These are phyloP conservation scores for Leccinum variicolor DNA, from an alignment of 768 basidiomycete species.

Conservation along the genomic window DNA sequence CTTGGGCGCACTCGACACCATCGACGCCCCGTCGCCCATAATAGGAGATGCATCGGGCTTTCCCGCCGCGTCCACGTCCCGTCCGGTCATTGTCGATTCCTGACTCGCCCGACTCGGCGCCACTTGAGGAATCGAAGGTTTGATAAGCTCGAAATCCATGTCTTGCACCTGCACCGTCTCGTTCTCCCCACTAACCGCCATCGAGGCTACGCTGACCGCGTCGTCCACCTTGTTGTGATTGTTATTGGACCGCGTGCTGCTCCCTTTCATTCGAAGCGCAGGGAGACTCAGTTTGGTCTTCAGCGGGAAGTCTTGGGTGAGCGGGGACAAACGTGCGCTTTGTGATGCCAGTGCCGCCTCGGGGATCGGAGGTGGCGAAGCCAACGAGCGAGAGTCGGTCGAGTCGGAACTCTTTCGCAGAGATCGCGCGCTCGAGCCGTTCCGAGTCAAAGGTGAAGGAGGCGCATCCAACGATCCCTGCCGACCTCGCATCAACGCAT, in stretches of 20 bases:
- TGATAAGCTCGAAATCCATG: conserved; percentile 77
- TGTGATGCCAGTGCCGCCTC: conserved; percentile 35
- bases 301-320: conserved; percentile 35
- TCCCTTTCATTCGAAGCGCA: conserved; percentile 49
- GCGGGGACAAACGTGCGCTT: conserved; percentile 21
- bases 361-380: conserved; percentile 39
- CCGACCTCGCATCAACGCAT: conserved; percentile 8
- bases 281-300: conserved; percentile 68
- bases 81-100: conserved; percentile 44
- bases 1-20: conserved; percentile 32
- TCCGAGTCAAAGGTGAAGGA: conserved; percentile 2
- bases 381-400: conserved; percentile 32
- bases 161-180: conserved; percentile 74
- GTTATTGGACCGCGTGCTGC: conserved; percentile 4
- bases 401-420: conserved; percentile 25
- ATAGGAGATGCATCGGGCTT: conserved; percentile 19
- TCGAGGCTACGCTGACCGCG: conserved; percentile 23
- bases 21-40: conserved; percentile 42
- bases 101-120: conserved; percentile 44
- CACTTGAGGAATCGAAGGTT: conserved; percentile 50
- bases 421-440: conserved; percentile 18
- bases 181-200: conserved; percentile 30
- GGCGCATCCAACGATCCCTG: conserved; percentile 18
- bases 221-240: conserved; percentile 27
- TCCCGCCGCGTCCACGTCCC: conserved; percentile 15